Conservation (phyloP, 2,329 filamentous ascomycete genomes). For the Akanthomyces lecanii region DNA sequence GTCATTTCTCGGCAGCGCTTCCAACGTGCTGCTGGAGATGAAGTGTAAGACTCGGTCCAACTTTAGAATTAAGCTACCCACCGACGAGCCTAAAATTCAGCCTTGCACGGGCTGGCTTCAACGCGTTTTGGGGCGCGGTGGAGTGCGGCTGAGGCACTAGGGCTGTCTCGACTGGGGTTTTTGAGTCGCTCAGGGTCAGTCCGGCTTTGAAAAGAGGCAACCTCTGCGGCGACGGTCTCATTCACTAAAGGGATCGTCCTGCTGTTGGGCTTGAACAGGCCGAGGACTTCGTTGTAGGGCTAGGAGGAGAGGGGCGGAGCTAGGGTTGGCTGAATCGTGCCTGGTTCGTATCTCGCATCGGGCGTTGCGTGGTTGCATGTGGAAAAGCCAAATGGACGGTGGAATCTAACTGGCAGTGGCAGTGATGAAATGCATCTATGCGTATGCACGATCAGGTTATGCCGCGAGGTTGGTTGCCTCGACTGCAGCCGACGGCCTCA, state of each 20-base stretch:
- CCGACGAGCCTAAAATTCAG: neutral
- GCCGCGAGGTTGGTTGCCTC: too few species aligned
- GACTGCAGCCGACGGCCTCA: too few species aligned
- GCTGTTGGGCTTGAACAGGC: neutral
- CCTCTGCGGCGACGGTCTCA: neutral
- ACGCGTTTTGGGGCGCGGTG: neutral
- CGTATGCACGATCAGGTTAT: too few species aligned
- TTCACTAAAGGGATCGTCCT: neutral
- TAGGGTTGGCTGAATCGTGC: neutral
- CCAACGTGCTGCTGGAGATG: neutral
- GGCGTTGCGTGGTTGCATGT: too few species aligned
- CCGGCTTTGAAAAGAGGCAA: neutral
- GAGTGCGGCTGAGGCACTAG: conserved; percentile 10
- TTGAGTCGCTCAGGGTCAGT: neutral
- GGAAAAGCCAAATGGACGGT: neutral
- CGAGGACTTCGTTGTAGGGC: neutral
- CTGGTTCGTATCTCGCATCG: neutral
- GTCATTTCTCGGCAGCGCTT: neutral
- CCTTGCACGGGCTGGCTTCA: neutral
- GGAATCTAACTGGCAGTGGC: too few species aligned
- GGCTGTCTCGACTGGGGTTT: neutral
- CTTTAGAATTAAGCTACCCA: neutral
- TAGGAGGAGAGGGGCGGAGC: neutral
- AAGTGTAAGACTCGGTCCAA: neutral
- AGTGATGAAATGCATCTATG: too few species aligned